Conservation (phyloP, 2,329 filamentous ascomycete genomes). For the Aspergillus hiratsukae region DNA sequence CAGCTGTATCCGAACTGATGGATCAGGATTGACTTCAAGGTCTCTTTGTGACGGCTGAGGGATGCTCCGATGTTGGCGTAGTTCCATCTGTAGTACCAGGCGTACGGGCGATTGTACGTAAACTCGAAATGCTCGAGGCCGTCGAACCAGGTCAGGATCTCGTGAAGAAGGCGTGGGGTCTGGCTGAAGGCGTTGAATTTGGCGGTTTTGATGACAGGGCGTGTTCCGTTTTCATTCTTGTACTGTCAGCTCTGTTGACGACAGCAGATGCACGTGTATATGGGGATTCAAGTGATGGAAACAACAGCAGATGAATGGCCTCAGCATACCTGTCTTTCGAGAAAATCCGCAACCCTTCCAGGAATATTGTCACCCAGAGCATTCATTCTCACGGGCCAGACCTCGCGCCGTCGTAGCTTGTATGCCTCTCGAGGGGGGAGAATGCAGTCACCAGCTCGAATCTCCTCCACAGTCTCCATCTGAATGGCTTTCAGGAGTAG, state of each 20-base stretch:
- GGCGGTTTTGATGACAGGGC: background rate
- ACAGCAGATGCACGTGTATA: too few species aligned
- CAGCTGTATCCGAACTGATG: too few species aligned
- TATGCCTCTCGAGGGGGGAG: background rate
- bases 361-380: background rate
- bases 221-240: background rate
- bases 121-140: background rate
- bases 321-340: background rate
- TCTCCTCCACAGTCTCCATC: background rate
- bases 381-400: background rate
- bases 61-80: background rate
- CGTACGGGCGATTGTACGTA: background rate
- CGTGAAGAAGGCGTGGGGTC: background rate
- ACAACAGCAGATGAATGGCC: too few species aligned
- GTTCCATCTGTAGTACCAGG: background rate
- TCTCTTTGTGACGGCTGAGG: background rate
- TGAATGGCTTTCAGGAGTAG: background rate
- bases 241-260: background rate
- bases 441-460: background rate
- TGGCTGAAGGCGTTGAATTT: background rate
- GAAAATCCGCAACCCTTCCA: background rate
- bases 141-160: background rate
- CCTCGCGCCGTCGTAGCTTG: background rate
- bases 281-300: too few species aligned
- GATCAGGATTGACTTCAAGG: background rate